Conservation (phyloP, 768 basidiomycete species). For the Pisolithus microcarpus region DNA sequence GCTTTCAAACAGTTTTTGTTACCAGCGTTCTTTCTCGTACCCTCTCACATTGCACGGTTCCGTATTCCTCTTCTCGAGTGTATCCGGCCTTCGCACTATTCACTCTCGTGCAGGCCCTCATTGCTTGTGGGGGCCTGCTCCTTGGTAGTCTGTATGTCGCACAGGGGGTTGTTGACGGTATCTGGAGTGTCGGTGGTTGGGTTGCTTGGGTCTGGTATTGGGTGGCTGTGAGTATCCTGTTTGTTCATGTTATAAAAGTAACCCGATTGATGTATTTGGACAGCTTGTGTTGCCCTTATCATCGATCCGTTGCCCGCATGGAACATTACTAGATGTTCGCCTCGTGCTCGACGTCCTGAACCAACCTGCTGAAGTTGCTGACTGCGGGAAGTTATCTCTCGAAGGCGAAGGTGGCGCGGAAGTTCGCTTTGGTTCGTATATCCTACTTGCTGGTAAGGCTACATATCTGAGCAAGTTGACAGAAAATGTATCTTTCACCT, state of each 20-base stretch:
- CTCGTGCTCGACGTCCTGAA: constrained; percentile 73
- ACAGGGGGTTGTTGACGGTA: constrained; percentile 21
- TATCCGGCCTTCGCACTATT: constrained; percentile 1
- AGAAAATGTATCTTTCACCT: constrained; percentile 86
- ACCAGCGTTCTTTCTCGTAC: constrained; percentile 5
- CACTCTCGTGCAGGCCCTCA: constrained; percentile 61
- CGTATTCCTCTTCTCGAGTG: constrained; percentile 6
- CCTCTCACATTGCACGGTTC: not conserved
- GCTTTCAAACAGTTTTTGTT: constrained; percentile 12
- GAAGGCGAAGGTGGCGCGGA: constrained; percentile 66
- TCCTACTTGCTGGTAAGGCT: not conserved
- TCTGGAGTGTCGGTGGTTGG: constrained; percentile 25
- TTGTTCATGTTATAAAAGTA: not conserved
- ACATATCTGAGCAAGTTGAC: not conserved
- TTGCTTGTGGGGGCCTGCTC: constrained; percentile 76
- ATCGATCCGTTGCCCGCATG: constrained; percentile 45
- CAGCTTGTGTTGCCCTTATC: constrained; percentile 29
- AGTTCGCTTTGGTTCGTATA: constrained; percentile 66
- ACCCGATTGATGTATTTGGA: not conserved
- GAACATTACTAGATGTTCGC: constrained; percentile 70
- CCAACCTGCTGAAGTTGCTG: constrained; percentile 79
- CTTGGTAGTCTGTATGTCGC: constrained; percentile 42
- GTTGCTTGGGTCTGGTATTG: constrained; percentile 26
- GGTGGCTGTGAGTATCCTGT: constrained; percentile 5
- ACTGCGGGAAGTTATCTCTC: constrained; percentile 68